phyloP scores from a whole-genome alignment of 345 rosid species.

The Lenwebbia sp. region DNA sequence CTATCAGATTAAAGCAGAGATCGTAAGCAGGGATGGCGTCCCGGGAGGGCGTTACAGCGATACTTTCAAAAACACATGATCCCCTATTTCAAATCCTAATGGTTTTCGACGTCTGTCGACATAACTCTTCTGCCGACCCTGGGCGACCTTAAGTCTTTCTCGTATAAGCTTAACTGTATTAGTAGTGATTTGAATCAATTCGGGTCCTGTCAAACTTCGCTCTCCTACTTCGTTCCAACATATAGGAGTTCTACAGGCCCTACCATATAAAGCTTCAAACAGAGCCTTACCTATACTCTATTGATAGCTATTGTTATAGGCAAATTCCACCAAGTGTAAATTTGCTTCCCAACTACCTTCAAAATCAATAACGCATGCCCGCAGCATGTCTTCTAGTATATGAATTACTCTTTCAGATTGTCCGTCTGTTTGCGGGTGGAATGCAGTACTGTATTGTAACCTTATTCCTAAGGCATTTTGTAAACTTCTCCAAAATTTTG shows the following conservation, averaged over 20 bases:
- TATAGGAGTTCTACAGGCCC: not conserved
- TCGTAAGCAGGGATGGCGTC: no score
- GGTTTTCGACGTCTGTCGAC: no score
- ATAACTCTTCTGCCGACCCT: not conserved
- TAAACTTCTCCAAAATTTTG: not conserved
- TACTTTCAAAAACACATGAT: no score
- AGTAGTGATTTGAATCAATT: no score
- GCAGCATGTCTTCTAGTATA: not conserved
- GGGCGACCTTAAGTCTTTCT: not conserved
- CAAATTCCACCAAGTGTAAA: not conserved
- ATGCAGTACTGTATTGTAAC: not conserved
- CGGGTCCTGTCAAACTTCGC: accelerated
- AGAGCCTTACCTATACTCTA: not conserved
- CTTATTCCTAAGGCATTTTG: no score
- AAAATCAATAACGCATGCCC: not conserved
- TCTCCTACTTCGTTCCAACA: not conserved
- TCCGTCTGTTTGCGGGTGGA: no score
- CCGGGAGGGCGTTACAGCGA: no score
- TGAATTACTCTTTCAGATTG: not conserved
- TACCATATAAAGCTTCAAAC: not conserved
- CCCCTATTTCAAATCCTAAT: no score
- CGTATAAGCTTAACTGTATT: not conserved
- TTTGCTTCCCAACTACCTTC: not conserved
- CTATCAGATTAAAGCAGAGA: no score
- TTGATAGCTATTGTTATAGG: not conserved